Conservation (phyloP, 768 basidiomycete species). For the Suillus paluster region DNA sequence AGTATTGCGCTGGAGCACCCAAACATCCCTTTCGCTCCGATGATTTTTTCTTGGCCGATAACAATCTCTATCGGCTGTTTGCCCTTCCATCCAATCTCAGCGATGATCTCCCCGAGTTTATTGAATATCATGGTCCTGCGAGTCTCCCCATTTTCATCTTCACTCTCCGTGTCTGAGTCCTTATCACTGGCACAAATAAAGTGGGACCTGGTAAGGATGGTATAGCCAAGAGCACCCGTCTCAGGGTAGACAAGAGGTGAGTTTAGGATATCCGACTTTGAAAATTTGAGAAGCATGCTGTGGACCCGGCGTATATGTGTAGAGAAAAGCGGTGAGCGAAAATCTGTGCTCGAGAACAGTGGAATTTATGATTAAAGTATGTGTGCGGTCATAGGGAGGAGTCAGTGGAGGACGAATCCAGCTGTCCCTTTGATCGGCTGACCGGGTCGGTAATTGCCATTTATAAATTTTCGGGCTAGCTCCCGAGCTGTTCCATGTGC, state of each 20-base stretch:
- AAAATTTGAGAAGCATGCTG: conserved; percentile 62
- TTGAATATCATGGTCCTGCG: conserved; percentile 52
- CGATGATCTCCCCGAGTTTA: conserved; percentile 44
- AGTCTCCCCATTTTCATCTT: conserved; percentile 26
- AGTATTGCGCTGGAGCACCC: conserved; percentile 58
- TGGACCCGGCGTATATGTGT: conserved; percentile 6
- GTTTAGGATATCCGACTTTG: conserved; percentile 61
- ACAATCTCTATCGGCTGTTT: conserved; percentile 53
- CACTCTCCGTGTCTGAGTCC: conserved; percentile 34
- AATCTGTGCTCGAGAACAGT: neutral
- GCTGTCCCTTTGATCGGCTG: conserved; percentile 4
- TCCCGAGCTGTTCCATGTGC: neutral
- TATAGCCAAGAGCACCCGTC: conserved; percentile 53
- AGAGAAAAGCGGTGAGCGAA: neutral
- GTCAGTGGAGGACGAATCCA: neutral
- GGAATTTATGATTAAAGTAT: neutral
- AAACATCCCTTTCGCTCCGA: conserved; percentile 58
- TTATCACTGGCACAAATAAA: conserved; percentile 32
- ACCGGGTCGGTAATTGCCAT: neutral
- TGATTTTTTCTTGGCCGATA: conserved; percentile 55
- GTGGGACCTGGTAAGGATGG: conserved; percentile 49
- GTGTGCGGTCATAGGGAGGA: neutral
- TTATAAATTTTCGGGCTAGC: neutral
- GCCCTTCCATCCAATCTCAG: conserved; percentile 57
- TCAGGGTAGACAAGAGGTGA: conserved; percentile 55